Conservation (phyloP, 768 basidiomycete genomes). For the Mycena indigotica region DNA sequence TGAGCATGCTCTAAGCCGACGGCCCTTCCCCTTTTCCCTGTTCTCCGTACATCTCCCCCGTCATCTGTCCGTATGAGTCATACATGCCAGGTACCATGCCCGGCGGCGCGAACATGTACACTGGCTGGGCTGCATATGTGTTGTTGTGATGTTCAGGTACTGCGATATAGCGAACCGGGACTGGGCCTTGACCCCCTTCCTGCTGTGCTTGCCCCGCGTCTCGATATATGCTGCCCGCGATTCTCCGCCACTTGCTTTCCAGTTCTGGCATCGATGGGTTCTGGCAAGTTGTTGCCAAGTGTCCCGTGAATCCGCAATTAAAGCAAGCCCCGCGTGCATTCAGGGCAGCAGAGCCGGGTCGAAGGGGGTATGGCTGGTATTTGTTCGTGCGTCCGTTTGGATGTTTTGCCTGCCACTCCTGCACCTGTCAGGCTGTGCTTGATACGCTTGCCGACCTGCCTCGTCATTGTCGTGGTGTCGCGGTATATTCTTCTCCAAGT, state of each 20-base stretch:
- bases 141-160: no score
- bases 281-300: constrained; percentile 8
- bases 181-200: no score
- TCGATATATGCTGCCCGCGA: constrained; percentile 16
- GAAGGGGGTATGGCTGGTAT: constrained; percentile 25
- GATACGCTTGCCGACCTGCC: no score
- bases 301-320: constrained; percentile 24
- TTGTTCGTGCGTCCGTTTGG: constrained; percentile 2
- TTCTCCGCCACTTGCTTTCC: constrained; percentile 23
- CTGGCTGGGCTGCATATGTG: no score
- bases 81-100: no score
- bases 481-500: background rate
- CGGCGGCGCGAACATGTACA: no score
- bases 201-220: background rate
- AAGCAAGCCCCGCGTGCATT: constrained; percentile 22
- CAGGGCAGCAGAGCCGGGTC: constrained; percentile 24
- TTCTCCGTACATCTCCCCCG: constrained; percentile 1
- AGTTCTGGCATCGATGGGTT: constrained; percentile 11
- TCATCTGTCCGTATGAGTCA: no score
- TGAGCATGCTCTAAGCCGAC: constrained; percentile 7
- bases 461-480: background rate
- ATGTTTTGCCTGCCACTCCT: background rate
- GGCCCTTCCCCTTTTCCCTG: constrained; percentile 19
- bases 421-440: background rate
- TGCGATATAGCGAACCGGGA: no score